A percentile compares a stretch with the other conserved stretches of the same genome.
Evolutionary conservation across 2,329 filamentous ascomycete genomes (phyloP).

Genomic region (Ampelomyces quisqualis): DNA sequence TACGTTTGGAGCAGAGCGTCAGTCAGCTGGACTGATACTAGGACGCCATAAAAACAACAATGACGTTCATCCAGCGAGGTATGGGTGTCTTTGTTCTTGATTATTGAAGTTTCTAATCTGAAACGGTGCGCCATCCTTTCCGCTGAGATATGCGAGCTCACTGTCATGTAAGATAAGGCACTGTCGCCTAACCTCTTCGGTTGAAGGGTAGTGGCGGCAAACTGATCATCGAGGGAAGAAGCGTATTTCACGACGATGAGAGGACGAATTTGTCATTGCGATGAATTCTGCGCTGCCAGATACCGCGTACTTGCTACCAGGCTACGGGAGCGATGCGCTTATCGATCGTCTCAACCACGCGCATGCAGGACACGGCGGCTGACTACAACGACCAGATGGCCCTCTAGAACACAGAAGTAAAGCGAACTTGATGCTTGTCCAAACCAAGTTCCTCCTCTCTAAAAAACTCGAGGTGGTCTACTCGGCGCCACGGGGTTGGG

Average conservation of each 20-base stretch:
- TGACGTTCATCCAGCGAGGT: conserved; percentile 11
- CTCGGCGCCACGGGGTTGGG: conserved; percentile 9
- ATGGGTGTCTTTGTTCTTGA: conserved; percentile 1
- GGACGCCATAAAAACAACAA: conserved; percentile 1
- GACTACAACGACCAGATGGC: conserved; percentile 3
- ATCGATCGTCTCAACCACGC: conserved; percentile 1
- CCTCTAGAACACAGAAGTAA: conserved; percentile 8
- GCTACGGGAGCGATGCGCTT: conserved; percentile 1
- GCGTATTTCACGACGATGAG: too few relatives aligned
- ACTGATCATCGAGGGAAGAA: conserved; percentile 7
- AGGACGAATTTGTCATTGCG: too few relatives aligned
- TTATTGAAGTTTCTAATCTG: background rate
- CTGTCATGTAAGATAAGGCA: conserved; percentile 46
- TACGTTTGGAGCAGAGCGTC: background rate
- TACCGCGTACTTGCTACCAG: conserved; percentile 2
- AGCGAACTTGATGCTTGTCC: background rate
- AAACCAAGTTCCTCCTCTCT: too few relatives aligned
- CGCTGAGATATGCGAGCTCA: background rate
- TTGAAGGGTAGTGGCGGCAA: too few relatives aligned
- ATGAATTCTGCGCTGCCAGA: background rate
- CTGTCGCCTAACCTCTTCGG: conserved; percentile 21
- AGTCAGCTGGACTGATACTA: background rate
- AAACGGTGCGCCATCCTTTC: background rate
- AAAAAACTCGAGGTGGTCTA: conserved; percentile 4
- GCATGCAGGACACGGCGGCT: background rate